Percentiles rank a stretch among this genome's conserved stretches.
phyloP scores from a whole-genome alignment of 129 eudicot species.

The Flaveria ramosissima region DNA sequence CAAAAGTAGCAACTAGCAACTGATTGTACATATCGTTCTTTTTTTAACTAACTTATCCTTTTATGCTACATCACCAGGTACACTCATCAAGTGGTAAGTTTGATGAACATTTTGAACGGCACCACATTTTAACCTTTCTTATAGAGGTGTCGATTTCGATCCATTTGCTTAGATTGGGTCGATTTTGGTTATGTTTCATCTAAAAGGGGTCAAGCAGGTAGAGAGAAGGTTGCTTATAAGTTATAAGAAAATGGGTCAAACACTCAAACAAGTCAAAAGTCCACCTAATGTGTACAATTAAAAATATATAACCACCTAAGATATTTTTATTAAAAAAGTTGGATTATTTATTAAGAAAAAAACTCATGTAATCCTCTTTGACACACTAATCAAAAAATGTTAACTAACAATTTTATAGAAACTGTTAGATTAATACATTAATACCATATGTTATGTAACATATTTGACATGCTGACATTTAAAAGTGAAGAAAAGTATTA shows the following conservation, averaged over 20 bases:
- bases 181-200: not conserved
- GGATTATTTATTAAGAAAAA: not conserved
- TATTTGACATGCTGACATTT: not conserved
- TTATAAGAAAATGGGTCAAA: not conserved
- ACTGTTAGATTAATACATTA: not conserved
- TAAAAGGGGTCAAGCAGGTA: not conserved
- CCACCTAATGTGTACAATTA: not conserved
- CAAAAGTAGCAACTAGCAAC: not conserved
- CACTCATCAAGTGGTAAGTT: not conserved
- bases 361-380: not conserved
- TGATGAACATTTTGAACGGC: not conserved
- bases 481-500: not conserved
- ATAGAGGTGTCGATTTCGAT: not conserved
- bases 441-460: not conserved
- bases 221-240: not conserved
- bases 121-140: not conserved
- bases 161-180: not conserved
- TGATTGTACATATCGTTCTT: not conserved
- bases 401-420: not conserved
- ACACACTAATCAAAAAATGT: not conserved
- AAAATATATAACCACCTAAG: not conserved
- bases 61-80: not conserved
- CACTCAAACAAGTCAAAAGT: not conserved
- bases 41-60: not conserved
- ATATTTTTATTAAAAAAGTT: not conserved